Base-by-base conservation (phyloP, 352 stramenopile species). In the Globisporangium cylindrosporum region DNA sequence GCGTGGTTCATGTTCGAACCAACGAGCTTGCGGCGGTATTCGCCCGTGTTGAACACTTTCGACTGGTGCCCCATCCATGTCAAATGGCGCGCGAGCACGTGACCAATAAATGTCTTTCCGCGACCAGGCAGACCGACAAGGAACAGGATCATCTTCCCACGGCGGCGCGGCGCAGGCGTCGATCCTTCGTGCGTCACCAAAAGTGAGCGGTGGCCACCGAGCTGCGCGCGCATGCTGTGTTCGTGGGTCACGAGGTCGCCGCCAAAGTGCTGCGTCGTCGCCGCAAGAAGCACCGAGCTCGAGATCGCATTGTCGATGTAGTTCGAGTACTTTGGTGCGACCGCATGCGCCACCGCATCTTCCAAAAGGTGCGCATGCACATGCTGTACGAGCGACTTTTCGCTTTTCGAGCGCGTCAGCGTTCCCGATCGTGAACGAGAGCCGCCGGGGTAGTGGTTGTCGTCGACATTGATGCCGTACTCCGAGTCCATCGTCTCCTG, bases 31-130 rank as follows among this genome's bases (percentile, higher is more conserved):
- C 87, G 85, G 25, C 87, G 87, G 67, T 95, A 95, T 65, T 95
- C 86, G 36, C 87, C 86, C 58, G 84, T 89, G 75, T 91, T 95
- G 75, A 93, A 93, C 59, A 92, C 84, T 34, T 87, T 84, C 12
- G 84, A 89, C 55, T 91, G 77, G 68, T 95, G 84, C 18, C 87
- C 87, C 85, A 95, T 93, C 87, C 87, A 95, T 22, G 85, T 93
- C 74, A 95, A 75, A 68, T 95, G 84, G 22, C 87, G 81, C 29
- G 85, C 81, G 10, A 95, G 67, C 63, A 92, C 92, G 72, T 95
- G 84, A 1, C 84, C 87, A 54, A 95, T 92, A 64, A 93, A 93
- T 22, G 87, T 95, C 72, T 95, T 95, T n/a, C 87, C 87, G 20
- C 87, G 79, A 4, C 85, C 87, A 27, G 87, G 87, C 2, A 95